Base-by-base conservation (phyloP, 1,284 basidiomycete species). In the Heterobasidion parviporum region DNA sequence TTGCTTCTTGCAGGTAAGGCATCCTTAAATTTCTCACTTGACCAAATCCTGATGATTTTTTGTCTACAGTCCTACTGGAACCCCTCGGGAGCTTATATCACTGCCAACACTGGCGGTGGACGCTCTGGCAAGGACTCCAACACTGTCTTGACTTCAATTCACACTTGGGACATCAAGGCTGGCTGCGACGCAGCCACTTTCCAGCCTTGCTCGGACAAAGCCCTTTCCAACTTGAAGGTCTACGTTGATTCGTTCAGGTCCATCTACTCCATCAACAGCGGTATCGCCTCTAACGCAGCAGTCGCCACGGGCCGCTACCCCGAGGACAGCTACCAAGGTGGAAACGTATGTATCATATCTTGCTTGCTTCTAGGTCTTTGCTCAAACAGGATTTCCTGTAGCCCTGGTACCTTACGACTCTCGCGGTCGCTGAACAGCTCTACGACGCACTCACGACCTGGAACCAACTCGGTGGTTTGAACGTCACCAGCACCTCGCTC, bases 141-240 rank as follows among this genome's bases (percentile, higher is more conserved):
- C 68, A 74, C 74, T 32, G 65, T 78, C 46, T 66, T 79, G 48
- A 66, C 76, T 6, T 74, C 72, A 32, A 75, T 77, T 57, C 75
- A 78, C 60, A 77, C 73, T 16, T 60, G 58, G 58, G 59, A 60
- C 33, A 52, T 60, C 52, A 12, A 33, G 1, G 59, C 58, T 6
- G 59, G 75, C 18, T 83, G 81, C 59, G 79, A 81, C 54, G 65
- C 70, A 0, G 63, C 60, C 6, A 82, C 81, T 4, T 82, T 82
- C 72, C 81, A 83, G 64, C 82, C 82, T 1, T 83, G 81, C 62
- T 83, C 81, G 0, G 79, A 82, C 66, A 72, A 72, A 59, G 81
- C 81, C 1, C 71, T 83, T 44, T 73, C 80, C 1, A 82, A 76
- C 60, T 69, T 81, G 47, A 75, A 78, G 61, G 71, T 73, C 8